Evolutionary conservation across 805 yeast species (phyloP).

Genomic region (Wickerhamiella galacta): DNA sequence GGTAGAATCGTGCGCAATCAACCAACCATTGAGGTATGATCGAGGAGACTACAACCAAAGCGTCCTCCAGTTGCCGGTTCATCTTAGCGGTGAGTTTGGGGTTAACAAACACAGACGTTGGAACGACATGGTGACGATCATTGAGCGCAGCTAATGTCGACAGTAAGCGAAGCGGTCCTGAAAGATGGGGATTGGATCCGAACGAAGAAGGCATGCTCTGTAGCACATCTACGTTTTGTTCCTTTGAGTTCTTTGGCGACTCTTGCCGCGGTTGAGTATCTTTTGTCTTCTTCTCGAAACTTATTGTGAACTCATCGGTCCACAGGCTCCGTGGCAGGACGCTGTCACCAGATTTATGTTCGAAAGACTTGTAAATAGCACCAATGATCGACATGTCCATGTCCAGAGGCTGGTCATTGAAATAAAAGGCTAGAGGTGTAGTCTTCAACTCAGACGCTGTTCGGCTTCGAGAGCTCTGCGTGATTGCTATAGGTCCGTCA

Average conservation of each 20-base stretch:
- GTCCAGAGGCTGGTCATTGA: constrained; percentile 4
- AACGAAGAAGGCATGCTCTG: constrained; percentile 4
- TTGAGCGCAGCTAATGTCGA: constrained; percentile 1
- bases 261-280: too few relatives aligned
- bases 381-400: constrained; percentile 7
- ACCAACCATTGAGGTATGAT: constrained; percentile 75
- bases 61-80: constrained; percentile 77
- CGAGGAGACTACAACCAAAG: constrained; percentile 72
- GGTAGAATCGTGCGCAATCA: constrained; percentile 50
- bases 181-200: constrained; percentile 1
- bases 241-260: background rate
- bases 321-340: constrained; percentile 27
- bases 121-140: constrained; percentile 3
- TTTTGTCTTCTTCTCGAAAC: constrained; percentile 26
- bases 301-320: constrained; percentile 37
- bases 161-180: constrained; percentile 1
- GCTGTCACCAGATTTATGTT: constrained; percentile 1
- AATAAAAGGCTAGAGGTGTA: too few relatives aligned
- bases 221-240: background rate
- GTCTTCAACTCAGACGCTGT: too few relatives aligned
- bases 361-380: constrained; percentile 5
- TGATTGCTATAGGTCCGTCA: background rate
- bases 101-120: constrained; percentile 35
- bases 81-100: constrained; percentile 75
- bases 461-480: too few relatives aligned